These are phyloP conservation scores for Suillus plorans DNA, from an alignment of 768 basidiomycete species.

Conservation along the genomic window DNA sequence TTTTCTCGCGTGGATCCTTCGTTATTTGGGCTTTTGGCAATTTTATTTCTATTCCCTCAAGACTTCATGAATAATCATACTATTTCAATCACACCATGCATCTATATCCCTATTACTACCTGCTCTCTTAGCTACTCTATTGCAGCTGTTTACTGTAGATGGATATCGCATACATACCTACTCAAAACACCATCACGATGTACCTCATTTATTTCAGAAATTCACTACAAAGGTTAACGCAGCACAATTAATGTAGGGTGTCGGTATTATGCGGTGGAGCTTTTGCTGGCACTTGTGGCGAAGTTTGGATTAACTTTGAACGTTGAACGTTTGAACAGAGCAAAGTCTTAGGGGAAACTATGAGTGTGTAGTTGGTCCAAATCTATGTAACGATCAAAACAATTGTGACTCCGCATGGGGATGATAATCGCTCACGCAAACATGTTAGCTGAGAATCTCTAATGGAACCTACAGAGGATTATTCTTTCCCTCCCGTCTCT, in stretches of 20 bases:
- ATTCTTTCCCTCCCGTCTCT: constrained; percentile 18
- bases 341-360: no score
- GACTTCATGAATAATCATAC: background rate
- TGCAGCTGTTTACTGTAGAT: background rate
- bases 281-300: background rate
- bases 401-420: background rate
- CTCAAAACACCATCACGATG: background rate
- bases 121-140: background rate
- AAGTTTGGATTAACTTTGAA: background rate
- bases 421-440: background rate
- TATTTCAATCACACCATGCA: background rate
- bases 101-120: background rate
- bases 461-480: constrained; percentile 3
- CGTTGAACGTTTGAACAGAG: background rate
- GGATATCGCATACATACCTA: background rate
- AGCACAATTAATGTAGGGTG: background rate
- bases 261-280: background rate
- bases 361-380: no score
- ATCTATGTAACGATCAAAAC: no score
- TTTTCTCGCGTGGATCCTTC: background rate
- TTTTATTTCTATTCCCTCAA: background rate
- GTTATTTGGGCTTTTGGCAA: background rate
- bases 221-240: background rate
- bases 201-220: background rate
- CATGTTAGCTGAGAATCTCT: background rate